phyloP scores from a whole-genome alignment of 352 stramenopile species.

The Phytophthora pistaciae region DNA sequence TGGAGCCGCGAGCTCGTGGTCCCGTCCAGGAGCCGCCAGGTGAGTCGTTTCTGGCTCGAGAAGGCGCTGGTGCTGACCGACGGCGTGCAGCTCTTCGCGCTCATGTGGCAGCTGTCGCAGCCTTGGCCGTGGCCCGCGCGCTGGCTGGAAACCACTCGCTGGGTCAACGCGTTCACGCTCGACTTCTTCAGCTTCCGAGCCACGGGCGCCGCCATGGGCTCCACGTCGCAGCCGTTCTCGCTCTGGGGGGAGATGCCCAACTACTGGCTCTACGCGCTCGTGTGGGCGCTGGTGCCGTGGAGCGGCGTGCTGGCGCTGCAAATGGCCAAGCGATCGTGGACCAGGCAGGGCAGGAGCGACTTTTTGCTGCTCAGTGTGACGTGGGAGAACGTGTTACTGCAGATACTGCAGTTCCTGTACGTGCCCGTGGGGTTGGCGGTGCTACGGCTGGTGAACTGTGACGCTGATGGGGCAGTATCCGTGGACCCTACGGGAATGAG shows the following conservation, averaged over 20 bases:
- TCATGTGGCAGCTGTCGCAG: slow-evolving; percentile 85
- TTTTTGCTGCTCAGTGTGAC: slow-evolving; percentile 30
- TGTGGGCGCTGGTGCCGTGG: slow-evolving; percentile 43
- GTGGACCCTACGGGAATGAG: slow-evolving; percentile 53
- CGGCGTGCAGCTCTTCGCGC: slow-evolving; percentile 64
- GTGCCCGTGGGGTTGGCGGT: slow-evolving; percentile 65
- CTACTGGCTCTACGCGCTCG: slow-evolving; percentile 74
- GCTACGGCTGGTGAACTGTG: slow-evolving; percentile 70
- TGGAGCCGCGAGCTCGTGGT: slow-evolving; percentile 21
- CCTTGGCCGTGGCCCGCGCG: slow-evolving; percentile 74
- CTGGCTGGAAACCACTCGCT: slow-evolving; percentile 62
- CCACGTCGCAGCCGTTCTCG: slow-evolving; percentile 62
- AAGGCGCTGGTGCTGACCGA: slow-evolving; percentile 58
- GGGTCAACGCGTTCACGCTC: slow-evolving; percentile 58
- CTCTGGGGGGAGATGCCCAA: slow-evolving; percentile 64
- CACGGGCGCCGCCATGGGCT: slow-evolving; percentile 66
- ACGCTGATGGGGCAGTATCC: slow-evolving; percentile 43
- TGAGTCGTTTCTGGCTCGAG: slow-evolving; percentile 72
- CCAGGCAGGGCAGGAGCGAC: slow-evolving; percentile 31
- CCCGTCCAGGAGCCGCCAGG: slow-evolving; percentile 23
- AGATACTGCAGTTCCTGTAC: slow-evolving; percentile 61
- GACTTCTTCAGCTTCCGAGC: slow-evolving; percentile 64
- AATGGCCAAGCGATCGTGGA: slow-evolving; percentile 15
- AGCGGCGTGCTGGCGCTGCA: slow-evolving; percentile 11
- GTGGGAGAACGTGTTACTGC: slow-evolving; percentile 61